phyloP scores from a whole-genome alignment of 2,329 filamentous ascomycete genomes.

The Phoma sp. region DNA sequence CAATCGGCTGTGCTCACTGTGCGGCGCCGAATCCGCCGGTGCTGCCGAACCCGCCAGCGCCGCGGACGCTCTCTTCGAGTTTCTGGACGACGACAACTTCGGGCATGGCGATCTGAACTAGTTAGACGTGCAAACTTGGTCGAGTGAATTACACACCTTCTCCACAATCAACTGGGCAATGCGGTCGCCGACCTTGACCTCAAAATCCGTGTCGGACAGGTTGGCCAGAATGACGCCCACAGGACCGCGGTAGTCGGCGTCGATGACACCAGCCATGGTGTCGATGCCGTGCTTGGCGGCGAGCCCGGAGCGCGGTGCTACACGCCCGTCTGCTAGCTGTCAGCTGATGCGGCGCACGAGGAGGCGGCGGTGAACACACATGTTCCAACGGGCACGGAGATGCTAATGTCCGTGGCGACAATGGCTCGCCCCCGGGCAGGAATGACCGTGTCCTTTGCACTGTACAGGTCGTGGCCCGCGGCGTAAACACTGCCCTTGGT shows the following conservation, averaged over 20 bases:
- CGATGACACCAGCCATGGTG: conserved; percentile 94
- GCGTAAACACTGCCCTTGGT: conserved; percentile 89
- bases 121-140: too few species aligned
- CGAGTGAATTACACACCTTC: conserved; percentile 64
- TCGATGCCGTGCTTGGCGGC: conserved; percentile 96
- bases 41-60: conserved; percentile 70
- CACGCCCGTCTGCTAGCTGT: conserved; percentile 73
- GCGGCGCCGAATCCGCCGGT: conserved; percentile 46
- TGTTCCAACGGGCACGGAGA: conserved; percentile 88
- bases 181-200: conserved; percentile 83
- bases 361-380: conserved; percentile 65
- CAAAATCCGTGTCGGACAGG: conserved; percentile 82
- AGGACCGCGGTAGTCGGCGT: conserved; percentile 93
- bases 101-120: conserved; percentile 78
- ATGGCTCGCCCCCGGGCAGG: conserved; percentile 84
- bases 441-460: conserved; percentile 74
- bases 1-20: neutral
- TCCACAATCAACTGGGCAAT: conserved; percentile 94
- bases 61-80: conserved; percentile 88
- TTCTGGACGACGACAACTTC: conserved; percentile 88
- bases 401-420: conserved; percentile 89
- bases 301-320: conserved; percentile 89
- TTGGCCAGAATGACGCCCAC: conserved; percentile 97
- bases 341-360: neutral
- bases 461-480: conserved; percentile 94